Evolutionary conservation across 2,329 filamentous ascomycete genomes (phyloP), one percentile per base, ranked within the genome.

Genomic region (Botrytis fabae): DNA sequence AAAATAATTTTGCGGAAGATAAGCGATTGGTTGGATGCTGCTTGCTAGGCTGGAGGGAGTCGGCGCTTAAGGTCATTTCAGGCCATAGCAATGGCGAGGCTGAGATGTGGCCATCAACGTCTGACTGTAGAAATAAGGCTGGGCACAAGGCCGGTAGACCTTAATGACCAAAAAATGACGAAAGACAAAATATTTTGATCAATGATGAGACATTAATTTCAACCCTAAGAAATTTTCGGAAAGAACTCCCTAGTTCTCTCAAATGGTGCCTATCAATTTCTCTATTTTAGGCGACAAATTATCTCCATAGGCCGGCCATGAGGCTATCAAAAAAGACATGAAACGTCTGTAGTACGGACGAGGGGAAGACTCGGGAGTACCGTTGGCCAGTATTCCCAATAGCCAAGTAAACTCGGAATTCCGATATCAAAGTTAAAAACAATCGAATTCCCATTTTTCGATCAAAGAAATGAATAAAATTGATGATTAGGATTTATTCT

Each of bases 121-220:
- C 22, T 35, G n/a, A 25, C 62, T 35, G 9, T n/a, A 54, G 64
- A 68, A 68, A 69, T 25, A 60, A 69, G 66, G 66, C 51, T 44
- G 7, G n/a, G 28, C 3, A 28, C 25, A 32, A 69, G 66, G 66
- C 51, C 66, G 9, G 32, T 44, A 54, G 66, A 42, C 66, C 66
- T 59, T 7, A 10, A 32, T 60, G 22, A 2, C 32, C 44, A 16
- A 18, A 18, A 14, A 32, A 28, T 44, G 38, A 32, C 64, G 28
- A 38, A 16, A 32, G 18, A 38, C 18, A 25, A 69, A 69, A 42
- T 5, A 14, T 12, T 22, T 20, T 32, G 20, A 48, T 28, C n/a
- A 35, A 68, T 68, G 12, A 25, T 2, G 46, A 32, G 32, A 7
- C 18, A 28, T 54, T 12, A 20, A 28, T 38, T 68, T n/a, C 46